These are phyloP conservation scores for Cucumis hystrix DNA, from an alignment of 306 rosid genomes.

Conservation along the genomic window DNA sequence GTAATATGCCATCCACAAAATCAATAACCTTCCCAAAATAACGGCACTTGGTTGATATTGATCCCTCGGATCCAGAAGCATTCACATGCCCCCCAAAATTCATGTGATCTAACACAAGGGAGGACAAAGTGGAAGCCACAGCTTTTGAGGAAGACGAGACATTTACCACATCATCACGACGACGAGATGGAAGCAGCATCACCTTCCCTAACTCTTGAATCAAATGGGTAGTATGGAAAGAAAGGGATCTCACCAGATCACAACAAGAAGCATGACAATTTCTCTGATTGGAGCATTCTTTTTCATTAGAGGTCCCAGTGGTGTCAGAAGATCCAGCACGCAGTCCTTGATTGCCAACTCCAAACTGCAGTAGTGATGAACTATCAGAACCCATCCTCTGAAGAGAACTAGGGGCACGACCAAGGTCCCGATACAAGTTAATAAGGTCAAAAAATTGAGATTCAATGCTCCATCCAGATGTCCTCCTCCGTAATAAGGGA, in stretches of 20 bases:
- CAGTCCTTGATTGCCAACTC: conserved; percentile 33
- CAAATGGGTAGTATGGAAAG: conserved; percentile 82
- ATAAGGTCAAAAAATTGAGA: conserved; percentile 88
- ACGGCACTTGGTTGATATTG: conserved; percentile 71
- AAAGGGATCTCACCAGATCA: conserved; percentile 81
- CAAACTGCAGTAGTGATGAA: conserved; percentile 34
- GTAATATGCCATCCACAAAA: conserved; percentile 62
- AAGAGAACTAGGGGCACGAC: conserved; percentile 58
- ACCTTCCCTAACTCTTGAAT: conserved; percentile 92
- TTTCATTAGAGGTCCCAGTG: conserved; percentile 32
- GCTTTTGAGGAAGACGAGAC: conserved; percentile 72
- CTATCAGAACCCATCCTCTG: conserved; percentile 42
- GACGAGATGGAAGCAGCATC: conserved; percentile 86
- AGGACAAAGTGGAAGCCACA: conserved; percentile 76
- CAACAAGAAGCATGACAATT: conserved; percentile 59
- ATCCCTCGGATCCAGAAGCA: conserved; percentile 46
- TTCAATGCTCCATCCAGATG: conserved; percentile 89
- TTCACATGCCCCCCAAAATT: conserved; percentile 55
- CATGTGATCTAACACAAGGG: conserved; percentile 68
- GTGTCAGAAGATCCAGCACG: conserved; percentile 49
- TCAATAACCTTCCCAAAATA: conserved; percentile 89
- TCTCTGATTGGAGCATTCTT: conserved; percentile 62
- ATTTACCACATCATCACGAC: conserved; percentile 73
- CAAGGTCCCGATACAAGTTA: conserved; percentile 79
- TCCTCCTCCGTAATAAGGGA: conserved; percentile 71